Evolutionary conservation across 1,139 yeast species (phyloP).

Genomic region (Nadsonia starkeyi-henricii): DNA sequence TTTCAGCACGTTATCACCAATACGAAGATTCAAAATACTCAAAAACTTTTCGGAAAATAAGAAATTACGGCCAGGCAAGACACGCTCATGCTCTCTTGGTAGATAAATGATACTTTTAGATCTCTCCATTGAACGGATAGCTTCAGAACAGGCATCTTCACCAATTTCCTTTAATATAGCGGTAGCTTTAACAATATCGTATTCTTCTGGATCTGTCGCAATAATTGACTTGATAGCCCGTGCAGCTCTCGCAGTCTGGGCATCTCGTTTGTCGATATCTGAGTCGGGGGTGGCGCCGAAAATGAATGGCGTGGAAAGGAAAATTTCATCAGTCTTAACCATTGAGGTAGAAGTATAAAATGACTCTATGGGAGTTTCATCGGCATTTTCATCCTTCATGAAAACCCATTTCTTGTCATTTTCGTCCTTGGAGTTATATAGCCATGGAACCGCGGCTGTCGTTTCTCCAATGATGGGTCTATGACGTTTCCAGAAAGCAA

Average conservation of each 20-base stretch:
- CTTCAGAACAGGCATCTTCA: constrained; percentile 33
- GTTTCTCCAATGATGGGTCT: constrained; percentile 10
- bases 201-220: constrained; percentile 38
- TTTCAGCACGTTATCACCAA: constrained; percentile 31
- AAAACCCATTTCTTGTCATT: constrained; percentile 24
- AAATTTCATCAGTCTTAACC: constrained; percentile 18
- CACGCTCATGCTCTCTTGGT: constrained; percentile 33
- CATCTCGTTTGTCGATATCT: constrained; percentile 11
- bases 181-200: constrained; percentile 32
- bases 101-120: constrained; percentile 39
- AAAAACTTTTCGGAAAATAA: constrained; percentile 44
- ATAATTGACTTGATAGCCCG: constrained; percentile 41
- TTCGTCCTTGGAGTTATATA: constrained; percentile 22
- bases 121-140: constrained; percentile 38
- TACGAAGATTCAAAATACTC: constrained; percentile 28
- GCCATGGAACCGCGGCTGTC: constrained; percentile 28
- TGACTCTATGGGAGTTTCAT: constrained; percentile 12
- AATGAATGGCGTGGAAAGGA: constrained; percentile 12
- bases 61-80: constrained; percentile 33
- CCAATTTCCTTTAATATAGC: constrained; percentile 31
- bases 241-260: constrained; percentile 18
- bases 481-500: constrained; percentile 41
- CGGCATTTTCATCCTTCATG: constrained; percentile 9
- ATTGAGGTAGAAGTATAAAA: constrained; percentile 15
- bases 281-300: constrained; percentile 1